phyloP scores from a whole-genome alignment of 331 rosid genomes.

The Quercus phellos region DNA sequence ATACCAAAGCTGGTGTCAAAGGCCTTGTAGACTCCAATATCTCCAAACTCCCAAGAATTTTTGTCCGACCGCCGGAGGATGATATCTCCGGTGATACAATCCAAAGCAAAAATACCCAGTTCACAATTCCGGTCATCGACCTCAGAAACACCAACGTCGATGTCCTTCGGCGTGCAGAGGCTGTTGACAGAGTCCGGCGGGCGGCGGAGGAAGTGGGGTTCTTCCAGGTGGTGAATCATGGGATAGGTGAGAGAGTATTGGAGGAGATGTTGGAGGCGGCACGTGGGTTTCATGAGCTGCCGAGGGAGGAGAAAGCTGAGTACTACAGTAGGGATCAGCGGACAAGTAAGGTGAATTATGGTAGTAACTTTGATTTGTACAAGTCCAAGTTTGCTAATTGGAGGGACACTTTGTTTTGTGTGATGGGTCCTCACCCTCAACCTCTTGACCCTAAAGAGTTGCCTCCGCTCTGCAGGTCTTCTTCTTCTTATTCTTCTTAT shows the following conservation, averaged over 20 bases:
- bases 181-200: conserved; percentile 22
- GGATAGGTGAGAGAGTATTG: conserved; percentile 27
- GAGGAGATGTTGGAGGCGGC: conserved; percentile 31
- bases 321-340: conserved; percentile 26
- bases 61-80: background rate
- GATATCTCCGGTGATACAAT: background rate
- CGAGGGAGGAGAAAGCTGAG: conserved; percentile 33
- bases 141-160: background rate
- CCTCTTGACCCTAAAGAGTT: conserved; percentile 36
- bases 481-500: background rate
- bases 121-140: conserved; percentile 33
- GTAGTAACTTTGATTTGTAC: conserved; percentile 48
- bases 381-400: conserved; percentile 28
- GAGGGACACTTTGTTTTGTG: conserved; percentile 48
- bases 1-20: conserved; percentile 19
- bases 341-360: conserved; percentile 24
- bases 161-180: background rate
- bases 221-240: conserved; percentile 56
- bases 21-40: conserved; percentile 20
- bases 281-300: conserved; percentile 40
- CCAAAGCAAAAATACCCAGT: background rate
- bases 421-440: conserved; percentile 25
- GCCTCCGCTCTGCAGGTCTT: conserved; percentile 39
- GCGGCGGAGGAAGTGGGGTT: conserved; percentile 47
- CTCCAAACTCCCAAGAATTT: conserved; percentile 17